Percentiles rank a stretch among this genome's conserved stretches.
phyloP scores from a whole-genome alignment of 2,329 filamentous ascomycete species.

The Juglanconis juglandina region DNA sequence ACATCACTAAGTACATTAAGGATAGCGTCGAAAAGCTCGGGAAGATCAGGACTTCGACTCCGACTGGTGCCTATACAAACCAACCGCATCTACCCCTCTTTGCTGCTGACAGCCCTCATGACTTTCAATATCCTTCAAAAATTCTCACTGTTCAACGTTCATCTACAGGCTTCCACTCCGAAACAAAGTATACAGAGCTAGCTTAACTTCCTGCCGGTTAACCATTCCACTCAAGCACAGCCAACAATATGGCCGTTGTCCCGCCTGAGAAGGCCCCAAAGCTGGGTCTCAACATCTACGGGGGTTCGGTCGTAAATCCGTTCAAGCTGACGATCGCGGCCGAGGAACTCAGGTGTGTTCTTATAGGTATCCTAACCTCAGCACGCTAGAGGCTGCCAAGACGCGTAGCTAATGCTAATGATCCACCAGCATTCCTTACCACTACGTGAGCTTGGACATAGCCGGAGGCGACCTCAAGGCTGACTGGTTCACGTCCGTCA shows the following conservation, averaged over 20 bases:
- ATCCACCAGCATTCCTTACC: conserved; percentile 19
- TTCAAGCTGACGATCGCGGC: conserved; percentile 22
- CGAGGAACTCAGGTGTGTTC: conserved; percentile 22
- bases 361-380: background rate
- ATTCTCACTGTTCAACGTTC: no score
- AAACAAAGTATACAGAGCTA: no score
- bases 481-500: conserved; percentile 24
- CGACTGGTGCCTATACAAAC: no score
- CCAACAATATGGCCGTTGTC: conserved; percentile 8
- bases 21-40: no score
- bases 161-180: no score
- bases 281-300: conserved; percentile 25
- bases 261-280: conserved; percentile 23
- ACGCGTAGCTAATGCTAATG: background rate
- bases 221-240: no score
- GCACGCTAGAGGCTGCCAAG: background rate
- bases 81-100: no score
- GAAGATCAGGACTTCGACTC: no score
- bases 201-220: no score
- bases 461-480: conserved; percentile 14
- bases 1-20: no score
- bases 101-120: no score
- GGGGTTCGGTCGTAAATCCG: conserved; percentile 20
- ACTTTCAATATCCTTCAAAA: no score
- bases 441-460: conserved; percentile 21